phyloP scores from a whole-genome alignment of 352 stramenopile species.

The Globisporangium spiculum region DNA sequence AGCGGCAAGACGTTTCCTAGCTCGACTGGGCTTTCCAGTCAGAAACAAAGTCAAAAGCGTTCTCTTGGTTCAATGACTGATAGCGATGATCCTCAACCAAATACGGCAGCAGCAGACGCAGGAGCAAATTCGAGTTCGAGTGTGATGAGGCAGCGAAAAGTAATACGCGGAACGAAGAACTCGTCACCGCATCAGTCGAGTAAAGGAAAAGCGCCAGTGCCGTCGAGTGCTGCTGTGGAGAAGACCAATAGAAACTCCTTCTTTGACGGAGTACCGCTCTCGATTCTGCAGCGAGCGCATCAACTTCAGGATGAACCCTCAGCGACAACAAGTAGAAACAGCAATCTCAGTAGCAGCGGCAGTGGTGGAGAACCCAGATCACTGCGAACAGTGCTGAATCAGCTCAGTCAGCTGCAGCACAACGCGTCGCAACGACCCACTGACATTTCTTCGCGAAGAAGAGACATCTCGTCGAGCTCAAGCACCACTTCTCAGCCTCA shows the following conservation, averaged over 20 bases:
- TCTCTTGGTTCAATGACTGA: background rate
- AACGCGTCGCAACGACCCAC: background rate
- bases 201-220: background rate
- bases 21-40: background rate
- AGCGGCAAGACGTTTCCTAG: background rate
- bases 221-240: background rate
- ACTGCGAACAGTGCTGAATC: background rate
- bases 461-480: background rate
- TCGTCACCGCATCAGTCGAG: background rate
- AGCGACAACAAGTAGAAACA: background rate
- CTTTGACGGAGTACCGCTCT: constrained; percentile 12
- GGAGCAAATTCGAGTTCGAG: background rate
- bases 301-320: background rate
- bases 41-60: constrained; percentile 2
- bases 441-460: background rate
- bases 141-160: constrained; percentile 1
- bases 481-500: background rate
- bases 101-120: background rate
- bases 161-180: background rate
- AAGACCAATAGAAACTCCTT: background rate
- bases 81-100: background rate
- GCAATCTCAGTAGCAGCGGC: background rate
- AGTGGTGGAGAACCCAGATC: background rate
- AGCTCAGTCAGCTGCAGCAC: background rate
- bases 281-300: constrained; percentile 11